Evolutionary conservation across 2,329 filamentous ascomycete genomes (phyloP).

Genomic region (Epichloe scottii): DNA sequence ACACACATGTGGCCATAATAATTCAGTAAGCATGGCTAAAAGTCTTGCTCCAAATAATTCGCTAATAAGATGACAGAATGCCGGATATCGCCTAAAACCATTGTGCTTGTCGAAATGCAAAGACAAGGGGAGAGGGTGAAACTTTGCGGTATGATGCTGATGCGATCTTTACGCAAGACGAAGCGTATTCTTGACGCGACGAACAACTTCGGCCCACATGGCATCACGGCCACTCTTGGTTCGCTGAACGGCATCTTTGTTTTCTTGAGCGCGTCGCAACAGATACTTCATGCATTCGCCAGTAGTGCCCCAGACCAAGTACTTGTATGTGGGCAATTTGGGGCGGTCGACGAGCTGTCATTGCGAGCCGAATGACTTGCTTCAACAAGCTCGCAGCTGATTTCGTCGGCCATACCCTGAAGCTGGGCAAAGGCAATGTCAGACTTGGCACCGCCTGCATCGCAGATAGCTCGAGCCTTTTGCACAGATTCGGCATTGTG

Average conservation of each 20-base stretch:
- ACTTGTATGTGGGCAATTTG: constrained; percentile 53
- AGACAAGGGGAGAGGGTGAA: background rate
- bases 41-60: background rate
- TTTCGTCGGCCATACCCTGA: constrained; percentile 91
- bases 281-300: constrained; percentile 82
- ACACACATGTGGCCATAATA: background rate
- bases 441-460: constrained; percentile 27
- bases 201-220: constrained; percentile 47
- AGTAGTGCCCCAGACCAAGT: constrained; percentile 56
- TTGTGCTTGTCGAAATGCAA: background rate
- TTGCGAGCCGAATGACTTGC: constrained; percentile 19
- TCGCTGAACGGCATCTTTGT: constrained; percentile 54
- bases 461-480: constrained; percentile 39
- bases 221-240: constrained; percentile 50
- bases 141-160: background rate
- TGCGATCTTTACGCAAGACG: constrained; percentile 1
- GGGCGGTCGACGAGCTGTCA: constrained; percentile 14
- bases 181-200: constrained; percentile 35
- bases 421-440: constrained; percentile 50
- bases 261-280: constrained; percentile 50
- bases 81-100: background rate
- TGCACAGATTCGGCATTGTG: constrained; percentile 69
- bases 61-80: background rate
- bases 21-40: background rate
- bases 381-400: constrained; percentile 52